Base-by-base conservation (phyloP, 768 basidiomycete genomes). In the Termitomyces sp. region DNA sequence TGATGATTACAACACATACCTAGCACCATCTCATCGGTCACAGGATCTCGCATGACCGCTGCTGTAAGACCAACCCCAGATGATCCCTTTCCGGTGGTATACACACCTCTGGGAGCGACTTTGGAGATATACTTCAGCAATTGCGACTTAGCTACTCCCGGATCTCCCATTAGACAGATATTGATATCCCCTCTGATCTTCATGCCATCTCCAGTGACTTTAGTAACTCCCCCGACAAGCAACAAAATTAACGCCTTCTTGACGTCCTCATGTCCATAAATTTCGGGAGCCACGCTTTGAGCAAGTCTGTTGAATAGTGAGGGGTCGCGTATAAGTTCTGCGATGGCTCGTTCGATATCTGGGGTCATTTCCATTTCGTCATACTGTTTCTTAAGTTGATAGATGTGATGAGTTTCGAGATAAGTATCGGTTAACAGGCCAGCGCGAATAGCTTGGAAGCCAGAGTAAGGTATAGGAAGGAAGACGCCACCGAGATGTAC, bases 11-110 rank as follows among this genome's bases (percentile, higher is more conserved):
- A 41, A 34, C 11, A 76, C 91, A 57, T 67, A 95, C 96, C 96
- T 50, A 98, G 79, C 39, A 99, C 97, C 92, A 99, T 98, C 75
- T 99, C 97, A 69, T 98, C 97, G 5, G 97, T 98, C 22, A 98
- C 97, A 4, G 97, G 97, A 69, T 99, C 97, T 47, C 95, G 84
- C 95, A 99, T 98, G 54, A 99, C 97, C 20, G 97, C 97, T 12
- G 97, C 97, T 1, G 97, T 99, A 48, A 99, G 80, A 84, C 97
- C 97, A 51, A 99, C 97, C 20, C 97, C 97, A 1, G 96, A 98
- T 5, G 96, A 98, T 64, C 97, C 97, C 71, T 95, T 93, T 60
- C 97, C 97, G 6, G 97, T 99, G 12, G 97, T 99, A 70, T 99
- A 98, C 24, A 99, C 88, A 22, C 97, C 97, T 65, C 97, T 83